phyloP scores from a whole-genome alignment of 805 yeast genomes.

The Kluyveromyces nonfermentans region DNA sequence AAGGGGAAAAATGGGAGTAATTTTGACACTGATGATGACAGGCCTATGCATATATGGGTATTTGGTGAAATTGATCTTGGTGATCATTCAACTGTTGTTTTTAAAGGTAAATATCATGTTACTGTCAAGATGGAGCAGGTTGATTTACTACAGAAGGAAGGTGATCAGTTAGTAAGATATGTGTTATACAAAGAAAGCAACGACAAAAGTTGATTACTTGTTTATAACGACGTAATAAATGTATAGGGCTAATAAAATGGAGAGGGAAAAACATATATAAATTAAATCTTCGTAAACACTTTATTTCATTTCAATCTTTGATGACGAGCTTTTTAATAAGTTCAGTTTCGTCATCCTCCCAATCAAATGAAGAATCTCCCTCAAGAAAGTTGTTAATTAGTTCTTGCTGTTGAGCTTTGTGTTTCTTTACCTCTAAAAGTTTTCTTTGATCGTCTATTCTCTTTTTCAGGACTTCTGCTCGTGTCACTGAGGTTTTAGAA shows the following conservation, averaged over 20 bases:
- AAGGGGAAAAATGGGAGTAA: conserved; percentile 7
- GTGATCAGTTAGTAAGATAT: conserved; percentile 21
- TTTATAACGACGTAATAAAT: background rate
- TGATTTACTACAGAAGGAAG: conserved; percentile 21
- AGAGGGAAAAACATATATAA: too few species aligned
- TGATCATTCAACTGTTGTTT: conserved; percentile 17
- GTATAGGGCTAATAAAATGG: background rate
- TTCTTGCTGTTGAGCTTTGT: conserved; percentile 21
- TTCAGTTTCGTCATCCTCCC: conserved; percentile 26
- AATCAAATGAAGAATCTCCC: conserved; percentile 17
- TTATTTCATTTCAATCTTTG: background rate
- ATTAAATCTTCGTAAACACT: too few species aligned
- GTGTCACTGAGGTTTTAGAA: conserved; percentile 1
- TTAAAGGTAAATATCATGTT: conserved; percentile 25
- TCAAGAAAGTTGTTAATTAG: conserved; percentile 23
- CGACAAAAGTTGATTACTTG: background rate
- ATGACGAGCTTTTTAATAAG: conserved; percentile 14
- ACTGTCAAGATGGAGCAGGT: conserved; percentile 24
- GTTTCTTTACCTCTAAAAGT: conserved; percentile 16
- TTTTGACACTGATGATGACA: conserved; percentile 9
- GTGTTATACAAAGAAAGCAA: conserved; percentile 18
- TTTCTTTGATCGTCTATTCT: conserved; percentile 25
- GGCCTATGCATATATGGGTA: conserved; percentile 24
- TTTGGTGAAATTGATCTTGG: conserved; percentile 22
- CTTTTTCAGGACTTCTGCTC: conserved; percentile 17